Base-by-base conservation (phyloP, 1,284 basidiomycete genomes). In the Hemileia vastatrix region DNA sequence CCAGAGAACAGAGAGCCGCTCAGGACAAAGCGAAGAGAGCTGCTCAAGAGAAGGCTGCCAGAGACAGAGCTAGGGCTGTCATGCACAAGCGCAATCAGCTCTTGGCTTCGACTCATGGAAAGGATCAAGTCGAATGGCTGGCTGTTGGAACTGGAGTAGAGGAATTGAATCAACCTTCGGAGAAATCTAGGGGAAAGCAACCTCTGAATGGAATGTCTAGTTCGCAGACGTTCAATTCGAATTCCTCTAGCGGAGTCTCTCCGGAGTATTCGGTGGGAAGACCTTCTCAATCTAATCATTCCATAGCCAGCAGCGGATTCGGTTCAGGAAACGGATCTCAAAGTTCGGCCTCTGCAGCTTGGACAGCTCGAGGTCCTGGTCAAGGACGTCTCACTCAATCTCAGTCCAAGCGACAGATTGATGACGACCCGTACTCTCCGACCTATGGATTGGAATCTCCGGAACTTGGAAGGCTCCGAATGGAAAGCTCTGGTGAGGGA, bases 21-120 rank as follows among this genome's bases (percentile, higher is more conserved):
- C 86, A 88, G 23, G 90, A 94, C 79, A 85, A 86, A 74, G 86
- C 89, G 66, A 85, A 86, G 66, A 88, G 91, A 65, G 84, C 85
- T 64, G 82, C 88, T 49, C 84, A 83, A 32, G 83, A 86, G 75
- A 84, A 84, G 74, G 77, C 78, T 24, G 78, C 80, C 64, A 77
- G 80, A 69, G 93, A 97, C 70, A 86, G 94, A 71, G 90, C 94
- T 4, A 83, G 93, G 57, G 92, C 91, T 40, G 94, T 97, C 76
- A 88, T 96, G 85, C 84, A 86, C 74, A 96, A 96, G 79, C 87
- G 90, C 72, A n/a, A n/a, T n/a, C n/a, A n/a, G 63, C 65, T 72
- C 11, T 31, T 72, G 52, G 69, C 71, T 2, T 64, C 67, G 19
- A 66, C 66, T 33, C 69, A 68, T 44, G 66, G 56, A 64, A 68